These are phyloP conservation scores for Aspergillus amoenus DNA, from an alignment of 2,329 filamentous ascomycete genomes.

Conservation along the genomic window DNA sequence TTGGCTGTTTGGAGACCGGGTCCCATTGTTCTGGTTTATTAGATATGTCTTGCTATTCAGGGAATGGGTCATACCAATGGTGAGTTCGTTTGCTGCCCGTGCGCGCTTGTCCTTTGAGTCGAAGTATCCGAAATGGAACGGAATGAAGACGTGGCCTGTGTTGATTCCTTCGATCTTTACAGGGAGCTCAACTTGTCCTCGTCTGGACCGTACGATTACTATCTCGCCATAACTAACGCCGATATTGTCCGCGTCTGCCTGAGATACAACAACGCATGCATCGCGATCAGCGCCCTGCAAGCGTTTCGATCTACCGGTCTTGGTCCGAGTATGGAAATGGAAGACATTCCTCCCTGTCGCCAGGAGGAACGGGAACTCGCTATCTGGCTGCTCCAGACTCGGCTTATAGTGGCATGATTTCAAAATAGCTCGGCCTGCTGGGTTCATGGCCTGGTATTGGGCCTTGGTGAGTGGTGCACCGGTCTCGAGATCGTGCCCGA, in stretches of 20 bases:
- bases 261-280: conserved; percentile 30
- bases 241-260: conserved; percentile 27
- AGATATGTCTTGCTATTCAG: background rate
- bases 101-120: conserved; percentile 33
- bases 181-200: conserved; percentile 32
- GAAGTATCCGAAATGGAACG: conserved; percentile 42
- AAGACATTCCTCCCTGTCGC: conserved; percentile 35
- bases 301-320: conserved; percentile 32
- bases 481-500: conserved; percentile 40
- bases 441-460: conserved; percentile 32
- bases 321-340: conserved; percentile 41
- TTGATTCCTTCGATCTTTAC: conserved; percentile 29
- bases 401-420: conserved; percentile 34
- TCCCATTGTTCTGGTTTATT: conserved; percentile 29
- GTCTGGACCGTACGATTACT: conserved; percentile 31
- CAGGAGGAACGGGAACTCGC: conserved; percentile 34
- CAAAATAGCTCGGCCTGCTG: conserved; percentile 36
- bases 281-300: conserved; percentile 33
- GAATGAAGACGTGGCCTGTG: conserved; percentile 38
- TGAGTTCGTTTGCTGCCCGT: conserved; percentile 40
- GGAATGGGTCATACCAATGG: conserved; percentile 23
- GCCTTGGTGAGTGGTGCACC: conserved; percentile 31
- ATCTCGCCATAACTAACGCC: conserved; percentile 30
- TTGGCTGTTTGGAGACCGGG: conserved; percentile 39
- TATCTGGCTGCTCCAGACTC: conserved; percentile 29